phyloP scores from a whole-genome alignment of 345 rosid genomes.

The Camelina neglecta region DNA sequence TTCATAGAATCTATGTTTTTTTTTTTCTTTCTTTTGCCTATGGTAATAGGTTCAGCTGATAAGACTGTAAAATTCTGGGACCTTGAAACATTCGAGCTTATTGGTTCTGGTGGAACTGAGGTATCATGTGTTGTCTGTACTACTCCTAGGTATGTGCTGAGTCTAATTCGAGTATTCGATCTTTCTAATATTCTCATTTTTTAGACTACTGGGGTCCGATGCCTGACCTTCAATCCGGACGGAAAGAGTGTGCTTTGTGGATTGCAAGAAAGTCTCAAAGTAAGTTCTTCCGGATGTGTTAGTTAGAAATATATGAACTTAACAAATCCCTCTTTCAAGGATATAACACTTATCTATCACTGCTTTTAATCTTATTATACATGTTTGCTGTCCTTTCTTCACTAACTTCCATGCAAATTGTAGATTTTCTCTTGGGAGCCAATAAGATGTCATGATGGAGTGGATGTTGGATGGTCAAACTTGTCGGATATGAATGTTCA shows the following conservation, averaged over 20 bases:
- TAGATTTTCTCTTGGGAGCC: conserved; percentile 99
- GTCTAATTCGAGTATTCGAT: conserved; percentile 4
- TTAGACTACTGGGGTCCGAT: conserved; percentile 90
- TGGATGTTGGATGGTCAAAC: conserved; percentile 99
- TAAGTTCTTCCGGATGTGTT: conserved; percentile 40
- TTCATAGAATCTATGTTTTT: background rate
- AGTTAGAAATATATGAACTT: conserved; percentile 11
- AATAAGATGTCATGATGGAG: conserved; percentile 80
- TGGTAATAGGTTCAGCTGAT: conserved; percentile 87
- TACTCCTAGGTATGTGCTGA: conserved; percentile 6
- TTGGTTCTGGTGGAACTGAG: conserved; percentile 95
- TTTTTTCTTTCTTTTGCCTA: background rate
- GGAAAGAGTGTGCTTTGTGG: conserved; percentile 97
- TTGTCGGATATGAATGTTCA: conserved; percentile 93
- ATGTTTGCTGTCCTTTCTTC: conserved; percentile 24
- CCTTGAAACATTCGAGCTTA: conserved; percentile 96
- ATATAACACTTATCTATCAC: background rate
- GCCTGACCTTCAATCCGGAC: conserved; percentile 91
- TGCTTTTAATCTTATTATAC: conserved; percentile 20
- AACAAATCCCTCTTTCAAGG: conserved; percentile 15
- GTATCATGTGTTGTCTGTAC: conserved; percentile 50
- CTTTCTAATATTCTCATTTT: conserved; percentile 30
- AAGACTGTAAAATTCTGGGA: conserved; percentile 99
- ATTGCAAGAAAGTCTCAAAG: conserved; percentile 93
- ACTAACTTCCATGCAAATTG: conserved; percentile 30